Evolutionary conservation across 768 basidiomycete genomes (phyloP), one percentile per base, ranked within the genome.

Genomic region (Hydnum rufescens): DNA sequence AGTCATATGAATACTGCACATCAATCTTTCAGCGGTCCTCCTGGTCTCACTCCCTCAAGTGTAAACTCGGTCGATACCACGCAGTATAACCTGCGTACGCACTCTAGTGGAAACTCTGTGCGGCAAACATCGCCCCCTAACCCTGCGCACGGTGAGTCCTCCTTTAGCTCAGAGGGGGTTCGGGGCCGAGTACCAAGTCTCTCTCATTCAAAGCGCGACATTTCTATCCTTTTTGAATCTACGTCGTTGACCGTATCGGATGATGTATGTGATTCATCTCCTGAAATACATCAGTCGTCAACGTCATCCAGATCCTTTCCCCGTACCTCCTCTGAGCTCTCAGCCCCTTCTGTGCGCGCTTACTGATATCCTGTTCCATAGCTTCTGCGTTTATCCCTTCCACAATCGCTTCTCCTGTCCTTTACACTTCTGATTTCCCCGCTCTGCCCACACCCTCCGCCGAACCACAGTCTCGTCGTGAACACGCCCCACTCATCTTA

Each of bases 161-260:
- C 70, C 62, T 63, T 66, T 68, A 63, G 65, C 66, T 67, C 64
- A 75, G 78, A 80, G 78, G 82, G 80, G 75, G 67, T 68, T 70
- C 69, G 65, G 68, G 80, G 79, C 71, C 78, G 74, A 74, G 78
- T 85, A 82, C 81, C 83, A 73, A 84, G 80, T 80, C 79, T 80
- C 82, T 81, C 69, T 70, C 80, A 13, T 49, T 13, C 29, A 8
- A 52, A 84, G 82, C 81, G 77, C 80, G 80, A 78, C 80, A 78
- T 74, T 69, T 75, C 69, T 75, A 75, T 67, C 71, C 77, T 74
- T 52, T 52, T 43, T 52, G 51, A 52, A 42, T 26, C 23, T 51
- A 13, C 25, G 16, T 47, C n/a, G n/a, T n/a, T n/a, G n/a, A n/a
- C n/a, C n/a, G n/a, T n/a, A n/a, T n/a, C n/a, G 49, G 18, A 51